Evolutionary conservation across 2,329 filamentous ascomycete genomes (phyloP).

Genomic region (Aureobasidium lini): DNA sequence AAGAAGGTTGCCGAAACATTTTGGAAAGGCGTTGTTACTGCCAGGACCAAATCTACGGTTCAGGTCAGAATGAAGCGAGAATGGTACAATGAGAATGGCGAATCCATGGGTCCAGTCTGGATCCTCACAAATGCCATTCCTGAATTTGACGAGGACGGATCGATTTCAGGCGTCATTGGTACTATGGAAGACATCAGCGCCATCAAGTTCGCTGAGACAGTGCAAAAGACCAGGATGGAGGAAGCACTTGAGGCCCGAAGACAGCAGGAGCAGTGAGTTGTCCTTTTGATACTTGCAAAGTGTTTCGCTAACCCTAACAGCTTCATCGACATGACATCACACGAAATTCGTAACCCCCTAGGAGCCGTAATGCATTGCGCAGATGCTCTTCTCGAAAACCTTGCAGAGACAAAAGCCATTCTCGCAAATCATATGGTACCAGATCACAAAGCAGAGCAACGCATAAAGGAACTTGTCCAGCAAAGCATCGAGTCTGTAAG

Average conservation of each 20-base stretch:
- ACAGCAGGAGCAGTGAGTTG: constrained; percentile 24
- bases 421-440: too few relatives aligned
- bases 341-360: constrained; percentile 26
- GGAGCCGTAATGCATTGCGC: too few relatives aligned
- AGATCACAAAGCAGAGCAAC: too few relatives aligned
- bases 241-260: constrained; percentile 31
- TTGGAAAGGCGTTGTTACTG: background rate
- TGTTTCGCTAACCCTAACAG: background rate
- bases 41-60: background rate
- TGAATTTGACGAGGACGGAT: background rate
- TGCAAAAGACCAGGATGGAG: constrained; percentile 25
- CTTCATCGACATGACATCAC: constrained; percentile 15
- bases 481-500: constrained; percentile 19
- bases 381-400: constrained; percentile 13
- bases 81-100: background rate
- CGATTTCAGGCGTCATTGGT: background rate
- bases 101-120: background rate
- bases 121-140: background rate
- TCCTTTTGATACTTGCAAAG: too few relatives aligned
- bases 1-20: background rate
- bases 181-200: constrained; percentile 23
- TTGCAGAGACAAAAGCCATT: background rate
- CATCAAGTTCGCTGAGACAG: constrained; percentile 25
- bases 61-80: background rate
- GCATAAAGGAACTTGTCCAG: background rate